phyloP scores from a whole-genome alignment of 768 basidiomycete genomes.

The Auriscalpium orientale region DNA sequence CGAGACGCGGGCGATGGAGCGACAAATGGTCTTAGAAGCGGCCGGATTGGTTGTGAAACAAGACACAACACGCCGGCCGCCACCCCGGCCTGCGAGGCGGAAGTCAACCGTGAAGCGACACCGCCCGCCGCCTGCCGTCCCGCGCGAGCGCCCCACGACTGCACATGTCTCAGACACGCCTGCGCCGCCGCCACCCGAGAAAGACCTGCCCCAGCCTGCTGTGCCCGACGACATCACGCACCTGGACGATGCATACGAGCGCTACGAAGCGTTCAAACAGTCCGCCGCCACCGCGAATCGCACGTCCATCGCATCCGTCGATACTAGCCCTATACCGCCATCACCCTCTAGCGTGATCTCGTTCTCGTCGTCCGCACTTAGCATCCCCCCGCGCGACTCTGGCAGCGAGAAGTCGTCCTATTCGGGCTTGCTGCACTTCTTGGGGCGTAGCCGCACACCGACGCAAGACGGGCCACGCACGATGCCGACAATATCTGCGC shows the following conservation, averaged over 20 bases:
- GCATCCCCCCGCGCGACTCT: conserved; percentile 21
- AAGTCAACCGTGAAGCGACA: conserved; percentile 26
- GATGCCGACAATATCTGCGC: conserved; percentile 58
- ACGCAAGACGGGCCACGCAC: conserved; percentile 37
- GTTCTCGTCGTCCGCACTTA: not conserved
- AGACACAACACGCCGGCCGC: conserved; percentile 44
- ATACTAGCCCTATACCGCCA: conserved; percentile 19
- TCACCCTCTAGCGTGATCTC: not conserved
- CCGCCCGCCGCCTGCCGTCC: conserved; percentile 48
- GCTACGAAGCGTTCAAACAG: conserved; percentile 80
- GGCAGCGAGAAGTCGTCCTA: conserved; percentile 26
- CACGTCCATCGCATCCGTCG: conserved; percentile 58
- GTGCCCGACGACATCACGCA: conserved; percentile 15
- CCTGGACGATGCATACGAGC: conserved; percentile 81
- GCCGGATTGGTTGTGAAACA: conserved; percentile 77
- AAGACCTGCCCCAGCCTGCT: conserved; percentile 1
- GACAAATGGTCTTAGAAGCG: conserved; percentile 77
- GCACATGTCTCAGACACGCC: conserved; percentile 19
- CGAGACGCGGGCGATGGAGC: conserved; percentile 62
- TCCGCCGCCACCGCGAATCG: conserved; percentile 40
- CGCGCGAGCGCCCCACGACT: conserved; percentile 23
- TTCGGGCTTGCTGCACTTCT: conserved; percentile 21
- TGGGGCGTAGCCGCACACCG: conserved; percentile 56
- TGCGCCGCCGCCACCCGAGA: conserved; percentile 19
- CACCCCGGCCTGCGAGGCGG: conserved; percentile 15